Percentiles rank a stretch among this genome's conserved stretches.
Evolutionary conservation across 169 alveolate genomes (phyloP).

Genomic region (Cryptosporidium bovis): DNA sequence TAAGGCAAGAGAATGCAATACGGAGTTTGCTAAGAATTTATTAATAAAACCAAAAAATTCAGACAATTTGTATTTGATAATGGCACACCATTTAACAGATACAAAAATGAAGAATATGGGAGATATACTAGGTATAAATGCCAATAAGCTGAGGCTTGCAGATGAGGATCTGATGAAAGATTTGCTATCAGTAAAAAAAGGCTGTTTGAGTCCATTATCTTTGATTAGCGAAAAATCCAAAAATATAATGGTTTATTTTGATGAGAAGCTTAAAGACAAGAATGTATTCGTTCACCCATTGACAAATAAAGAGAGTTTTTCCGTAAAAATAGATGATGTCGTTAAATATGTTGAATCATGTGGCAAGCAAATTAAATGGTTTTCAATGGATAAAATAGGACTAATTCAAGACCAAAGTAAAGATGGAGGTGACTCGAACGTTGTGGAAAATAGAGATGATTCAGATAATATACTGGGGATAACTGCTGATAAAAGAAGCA

Average conservation of each 20-base stretch:
- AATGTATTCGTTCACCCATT: conserved; percentile 76
- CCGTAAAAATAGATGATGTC: conserved; percentile 65
- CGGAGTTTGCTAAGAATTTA: conserved; percentile 74
- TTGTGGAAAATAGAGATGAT: too few species aligned
- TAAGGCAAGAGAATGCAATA: conserved; percentile 17
- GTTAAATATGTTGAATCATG: conserved; percentile 68
- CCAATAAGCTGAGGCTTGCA: conserved; percentile 74
- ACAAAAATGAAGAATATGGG: conserved; percentile 76
- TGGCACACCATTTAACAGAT: conserved; percentile 76
- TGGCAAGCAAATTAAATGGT: conserved; percentile 64
- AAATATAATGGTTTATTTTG: conserved; percentile 61
- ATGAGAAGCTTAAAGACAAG: conserved; percentile 49
- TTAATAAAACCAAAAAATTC: conserved; percentile 74
- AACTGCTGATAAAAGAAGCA: conserved; percentile 82
- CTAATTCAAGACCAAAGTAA: conserved; percentile 14
- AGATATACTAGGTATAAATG: conserved; percentile 61
- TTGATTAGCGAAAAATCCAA: conserved; percentile 64
- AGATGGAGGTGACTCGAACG: conserved; percentile 68
- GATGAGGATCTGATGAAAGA: conserved; percentile 69
- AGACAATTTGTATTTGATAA: conserved; percentile 45
- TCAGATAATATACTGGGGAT: conserved; percentile 81
- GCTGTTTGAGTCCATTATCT: conserved; percentile 75
- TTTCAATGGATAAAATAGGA: conserved; percentile 73
- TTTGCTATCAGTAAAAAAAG: conserved; percentile 36
- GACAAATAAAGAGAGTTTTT: conserved; percentile 77